These are phyloP conservation scores for Solanum chmielewskii DNA, from an alignment of 257 asterid species.

Conservation along the genomic window DNA sequence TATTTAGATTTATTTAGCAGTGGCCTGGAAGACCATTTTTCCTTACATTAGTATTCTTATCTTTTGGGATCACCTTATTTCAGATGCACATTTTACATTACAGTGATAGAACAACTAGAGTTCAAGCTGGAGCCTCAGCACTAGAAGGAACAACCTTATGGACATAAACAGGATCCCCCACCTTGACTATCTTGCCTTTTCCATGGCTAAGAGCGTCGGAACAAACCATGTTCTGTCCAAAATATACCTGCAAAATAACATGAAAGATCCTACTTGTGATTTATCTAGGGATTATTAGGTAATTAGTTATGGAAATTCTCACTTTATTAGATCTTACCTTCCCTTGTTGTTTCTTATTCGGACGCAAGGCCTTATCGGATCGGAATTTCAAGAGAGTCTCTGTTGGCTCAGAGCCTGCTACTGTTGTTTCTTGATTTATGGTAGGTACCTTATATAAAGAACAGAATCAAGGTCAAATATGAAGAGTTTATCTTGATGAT, in stretches of 20 bases:
- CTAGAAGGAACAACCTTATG: constrained; percentile 13
- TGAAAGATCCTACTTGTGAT: not conserved
- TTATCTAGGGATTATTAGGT: not conserved
- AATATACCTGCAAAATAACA: constrained; percentile 26
- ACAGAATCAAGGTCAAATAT: not conserved
- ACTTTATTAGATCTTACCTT: constrained; percentile 5
- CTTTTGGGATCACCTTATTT: not conserved
- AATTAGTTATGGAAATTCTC: not conserved
- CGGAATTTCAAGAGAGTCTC: constrained; percentile 36
- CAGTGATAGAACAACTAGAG: not conserved
- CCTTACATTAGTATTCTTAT: not conserved
- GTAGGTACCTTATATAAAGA: not conserved
- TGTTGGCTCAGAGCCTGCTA: constrained; percentile 24
- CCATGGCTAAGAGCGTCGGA: constrained; percentile 9
- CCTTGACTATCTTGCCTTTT: constrained; percentile 13
- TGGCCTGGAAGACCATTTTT: not conserved
- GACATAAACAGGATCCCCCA: constrained; percentile 31
- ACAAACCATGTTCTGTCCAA: constrained; percentile 48
- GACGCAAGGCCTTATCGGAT: constrained; percentile 36
- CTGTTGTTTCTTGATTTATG: constrained; percentile 33
- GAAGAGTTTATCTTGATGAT: not conserved
- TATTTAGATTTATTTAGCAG: not conserved
- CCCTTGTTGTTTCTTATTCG: constrained; percentile 30
- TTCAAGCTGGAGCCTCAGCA: constrained; percentile 22
- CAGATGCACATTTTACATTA: not conserved